phyloP scores from a whole-genome alignment of 2,329 filamentous ascomycete species.

The Aspergillus brunneoviolaceus region DNA sequence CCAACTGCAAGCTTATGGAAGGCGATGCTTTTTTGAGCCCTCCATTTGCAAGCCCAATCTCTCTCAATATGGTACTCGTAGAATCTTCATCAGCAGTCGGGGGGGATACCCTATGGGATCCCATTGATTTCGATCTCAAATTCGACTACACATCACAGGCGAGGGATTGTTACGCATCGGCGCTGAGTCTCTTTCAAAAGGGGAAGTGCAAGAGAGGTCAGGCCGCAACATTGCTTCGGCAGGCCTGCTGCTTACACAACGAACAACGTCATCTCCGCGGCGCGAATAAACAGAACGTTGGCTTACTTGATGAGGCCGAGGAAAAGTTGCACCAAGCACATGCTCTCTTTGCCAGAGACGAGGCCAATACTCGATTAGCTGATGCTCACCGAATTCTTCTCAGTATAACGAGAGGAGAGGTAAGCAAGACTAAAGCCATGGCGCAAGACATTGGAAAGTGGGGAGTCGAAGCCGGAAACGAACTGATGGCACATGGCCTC shows the following conservation, averaged over 20 bases:
- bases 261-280: conserved; percentile 7
- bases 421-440: conserved; percentile 5
- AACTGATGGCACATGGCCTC: conserved; percentile 18
- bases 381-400: conserved; percentile 23
- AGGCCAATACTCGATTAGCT: conserved; percentile 19
- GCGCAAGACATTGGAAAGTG: conserved; percentile 21
- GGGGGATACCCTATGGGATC: conserved; percentile 16
- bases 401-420: conserved; percentile 16
- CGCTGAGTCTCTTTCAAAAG: conserved; percentile 15
- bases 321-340: conserved; percentile 14
- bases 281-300: background rate
- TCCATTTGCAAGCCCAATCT: conserved; percentile 24
- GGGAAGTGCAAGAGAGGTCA: conserved; percentile 20
- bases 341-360: conserved; percentile 19
- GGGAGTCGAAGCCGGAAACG: conserved; percentile 19
- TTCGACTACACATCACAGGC: conserved; percentile 15
- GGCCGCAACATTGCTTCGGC: conserved; percentile 22
- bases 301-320: background rate
- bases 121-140: conserved; percentile 13
- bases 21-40: conserved; percentile 20
- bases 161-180: conserved; percentile 16
- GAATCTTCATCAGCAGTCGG: conserved; percentile 11
- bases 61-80: conserved; percentile 19
- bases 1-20: conserved; percentile 22
- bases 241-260: conserved; percentile 23